Base-by-base conservation (phyloP, 257 asterid genomes). In the Nyctanthes arbortristis region DNA sequence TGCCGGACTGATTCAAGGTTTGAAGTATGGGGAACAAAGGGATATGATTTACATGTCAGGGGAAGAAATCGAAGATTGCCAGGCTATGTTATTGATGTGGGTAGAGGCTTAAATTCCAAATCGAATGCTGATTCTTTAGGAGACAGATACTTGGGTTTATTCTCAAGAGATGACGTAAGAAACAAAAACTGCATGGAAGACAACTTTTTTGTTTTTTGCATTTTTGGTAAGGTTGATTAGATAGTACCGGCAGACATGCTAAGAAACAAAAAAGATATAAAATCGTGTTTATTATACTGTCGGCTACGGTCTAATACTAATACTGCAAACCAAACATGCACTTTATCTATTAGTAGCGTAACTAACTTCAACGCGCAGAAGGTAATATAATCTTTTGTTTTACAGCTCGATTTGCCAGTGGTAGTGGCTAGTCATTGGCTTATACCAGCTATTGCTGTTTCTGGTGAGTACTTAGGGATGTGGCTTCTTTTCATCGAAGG, bases 371-470 rank as follows among this genome's bases (percentile, higher is more conserved):
- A 13, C 37, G 61, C 11, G 11, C 27, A 39, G 30, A 32, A 24
- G 65, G 57, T 74, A 65, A 77, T 52, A 18, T 32, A 18, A 2
- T 7, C 14, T 27, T 57, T 34, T 9, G 18, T 49, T 63, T 71
- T 33, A 5, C 98, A 90, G 98, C 78, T 82, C 40, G 97, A 91
- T 76, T 73, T 86, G 78, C 97, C 96, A 3, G 96, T 78, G 54
- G 70, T 87, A 65, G 96, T 89, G 59, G 84, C 96, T 29, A 91
- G 96, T 61, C 96, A 91, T 63, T 94, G 99, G 99, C 87, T 89
- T 47, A 66, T 91, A 57, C 99, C 99, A 25, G 93, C 84, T 29
- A 67, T 73, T 54, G 81, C 94, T 59, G 68, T 86, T 70, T 74
- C 72, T 35, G 99, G 99, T 91, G 72, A 86, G 92, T n/a, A 12